These are phyloP conservation scores for Penicillium riverlandense DNA, from an alignment of 495 filamentous ascomycete genomes.

Conservation along the genomic window DNA sequence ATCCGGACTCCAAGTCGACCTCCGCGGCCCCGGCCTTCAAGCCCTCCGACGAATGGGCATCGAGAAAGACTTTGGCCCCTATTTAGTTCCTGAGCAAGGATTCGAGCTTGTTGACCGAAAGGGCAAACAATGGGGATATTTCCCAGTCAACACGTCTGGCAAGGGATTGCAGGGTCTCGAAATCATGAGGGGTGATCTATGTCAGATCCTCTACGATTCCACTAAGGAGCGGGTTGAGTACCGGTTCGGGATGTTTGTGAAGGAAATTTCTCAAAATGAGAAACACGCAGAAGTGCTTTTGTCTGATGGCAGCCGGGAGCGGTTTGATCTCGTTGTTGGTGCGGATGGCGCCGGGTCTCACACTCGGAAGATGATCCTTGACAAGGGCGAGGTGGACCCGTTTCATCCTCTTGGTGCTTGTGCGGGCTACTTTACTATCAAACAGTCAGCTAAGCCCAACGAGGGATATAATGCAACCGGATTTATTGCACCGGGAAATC, in stretches of 20 bases:
- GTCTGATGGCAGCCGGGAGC: constrained; percentile 19
- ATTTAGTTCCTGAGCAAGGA: constrained; percentile 23
- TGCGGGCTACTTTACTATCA: constrained; percentile 34
- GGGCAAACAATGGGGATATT: constrained; percentile 15
- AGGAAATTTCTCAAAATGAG: constrained; percentile 7
- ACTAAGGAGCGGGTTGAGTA: constrained; percentile 19
- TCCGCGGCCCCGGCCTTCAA: constrained; percentile 30
- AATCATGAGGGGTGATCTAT: constrained; percentile 41
- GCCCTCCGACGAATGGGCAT: constrained; percentile 34
- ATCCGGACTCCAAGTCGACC: constrained; percentile 32
- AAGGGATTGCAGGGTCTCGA: constrained; percentile 24
- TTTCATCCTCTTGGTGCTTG: constrained; percentile 19
- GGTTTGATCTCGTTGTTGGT: constrained; percentile 43
- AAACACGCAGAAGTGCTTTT: constrained; percentile 27
- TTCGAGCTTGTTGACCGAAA: constrained; percentile 23
- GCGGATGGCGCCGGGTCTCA: constrained; percentile 42
- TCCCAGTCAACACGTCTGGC: constrained; percentile 20
- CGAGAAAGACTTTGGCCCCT: constrained; percentile 13
- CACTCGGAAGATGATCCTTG: constrained; percentile 30
- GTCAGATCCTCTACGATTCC: constrained; percentile 24
- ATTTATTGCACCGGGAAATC: constrained; percentile 22
- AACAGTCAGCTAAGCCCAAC: constrained; percentile 11
- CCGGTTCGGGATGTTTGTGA: constrained; percentile 20
- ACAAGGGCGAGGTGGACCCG: constrained; percentile 5
- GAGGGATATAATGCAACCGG: constrained; percentile 26